Base-by-base conservation (phyloP, 2,329 filamentous ascomycete species). In the Nakataea oryzae region DNA sequence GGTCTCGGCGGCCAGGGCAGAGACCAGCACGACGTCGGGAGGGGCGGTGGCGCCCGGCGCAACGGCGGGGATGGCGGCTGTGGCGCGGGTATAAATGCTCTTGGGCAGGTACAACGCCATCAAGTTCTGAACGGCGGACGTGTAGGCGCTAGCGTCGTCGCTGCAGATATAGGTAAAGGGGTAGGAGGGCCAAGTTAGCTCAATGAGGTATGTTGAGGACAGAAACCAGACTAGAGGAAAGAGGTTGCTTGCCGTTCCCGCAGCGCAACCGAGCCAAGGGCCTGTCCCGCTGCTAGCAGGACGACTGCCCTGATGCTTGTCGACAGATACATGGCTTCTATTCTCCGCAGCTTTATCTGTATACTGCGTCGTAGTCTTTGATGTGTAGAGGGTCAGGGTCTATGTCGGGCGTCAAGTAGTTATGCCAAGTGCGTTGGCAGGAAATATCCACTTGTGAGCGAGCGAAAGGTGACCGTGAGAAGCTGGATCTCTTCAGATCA, bases 51-150 rank as follows among this genome's bases (percentile, higher is more conserved):
- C 65, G 24, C 27, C 54, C 24, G 60, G 60, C 13, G 41, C 60
- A 24, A 9, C 65, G 65, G n/a, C 70, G 70, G 65, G 70, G 65
- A 62, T 67, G 61, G 64, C 67, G 50, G 69, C 67, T 14, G 66
- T 66, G 12, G 70, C 58, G 56, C 64, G 63, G 47, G 64, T 59
- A 60, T 69, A 68, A 50, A 66, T 66, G 2, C 67, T 63, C 8
- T 67, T 28, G 2, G 72, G 71, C 32, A 74, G 68, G 64, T 73
- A 73, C 11, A 65, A 60, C 11, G 69, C 68, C 12, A 73, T 65
- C 1, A 74, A 64, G 17, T 68, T 66, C 30, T 64, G 59, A 27
- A 68, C 69, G 29, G 69, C 70, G 29, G 64, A 64, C 28, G 66
- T 66, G 63, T 72, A 70, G 13, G 8, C 59, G 32, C 63, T 27